A percentile compares a stretch with the other conserved stretches of the same genome.
Evolutionary conservation across 768 basidiomycete species (phyloP).

Genomic region (Termitomyces sp.): DNA sequence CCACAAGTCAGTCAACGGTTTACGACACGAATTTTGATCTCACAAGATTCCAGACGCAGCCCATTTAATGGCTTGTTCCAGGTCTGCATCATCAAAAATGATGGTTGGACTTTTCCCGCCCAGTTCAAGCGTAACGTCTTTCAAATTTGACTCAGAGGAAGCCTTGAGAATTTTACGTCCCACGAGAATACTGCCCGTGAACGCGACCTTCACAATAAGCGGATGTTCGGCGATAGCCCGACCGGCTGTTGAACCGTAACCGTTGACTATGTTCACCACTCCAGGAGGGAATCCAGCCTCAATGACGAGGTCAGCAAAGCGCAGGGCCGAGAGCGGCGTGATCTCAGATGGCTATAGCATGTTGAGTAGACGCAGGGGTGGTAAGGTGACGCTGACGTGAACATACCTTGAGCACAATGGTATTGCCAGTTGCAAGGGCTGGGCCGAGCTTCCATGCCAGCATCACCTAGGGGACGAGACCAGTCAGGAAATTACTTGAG

Average conservation of each 20-base stretch:
- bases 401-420: conserved; percentile 49
- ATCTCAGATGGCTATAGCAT: conserved; percentile 57
- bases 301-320: conserved; percentile 44
- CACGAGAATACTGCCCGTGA: conserved; percentile 80
- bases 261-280: conserved; percentile 65
- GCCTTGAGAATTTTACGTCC: conserved; percentile 81
- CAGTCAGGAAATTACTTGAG: background rate
- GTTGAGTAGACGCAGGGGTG: background rate
- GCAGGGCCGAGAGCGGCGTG: conserved; percentile 59
- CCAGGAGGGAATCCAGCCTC: conserved; percentile 73
- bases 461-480: conserved; percentile 16
- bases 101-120: conserved; percentile 75
- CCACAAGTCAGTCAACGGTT: background rate
- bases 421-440: conserved; percentile 46
- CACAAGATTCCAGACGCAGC: conserved; percentile 71
- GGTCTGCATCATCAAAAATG: conserved; percentile 70
- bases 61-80: conserved; percentile 75
- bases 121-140: conserved; percentile 79
- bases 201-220: conserved; percentile 68
- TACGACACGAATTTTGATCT: conserved; percentile 20
- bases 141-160: conserved; percentile 78
- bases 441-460: conserved; percentile 27
- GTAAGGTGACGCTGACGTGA: background rate
- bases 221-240: conserved; percentile 58
- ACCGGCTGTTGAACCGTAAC: conserved; percentile 60